Conservation (phyloP, 2,329 filamentous ascomycete species). For the Penicillium janthinellum region DNA sequence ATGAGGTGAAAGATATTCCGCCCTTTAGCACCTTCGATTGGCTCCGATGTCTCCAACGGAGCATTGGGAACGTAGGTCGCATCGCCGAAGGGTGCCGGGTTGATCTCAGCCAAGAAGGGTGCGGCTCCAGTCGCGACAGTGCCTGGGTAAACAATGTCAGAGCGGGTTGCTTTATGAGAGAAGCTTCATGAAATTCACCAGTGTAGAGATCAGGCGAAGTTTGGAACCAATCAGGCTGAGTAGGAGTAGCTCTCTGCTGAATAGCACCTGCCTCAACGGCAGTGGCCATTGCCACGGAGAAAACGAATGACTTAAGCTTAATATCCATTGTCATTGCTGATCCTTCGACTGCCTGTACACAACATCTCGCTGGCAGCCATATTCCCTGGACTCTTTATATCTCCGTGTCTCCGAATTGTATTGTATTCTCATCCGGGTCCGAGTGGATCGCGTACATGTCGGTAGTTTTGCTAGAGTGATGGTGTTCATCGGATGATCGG, state of each 20-base stretch:
- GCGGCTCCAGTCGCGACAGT: slow-evolving; percentile 61
- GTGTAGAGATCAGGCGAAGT: slow-evolving; percentile 14
- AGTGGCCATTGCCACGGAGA: slow-evolving; percentile 5
- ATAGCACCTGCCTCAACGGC: slow-evolving; percentile 6
- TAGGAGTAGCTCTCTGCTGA: slow-evolving; percentile 5
- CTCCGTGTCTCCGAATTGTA: not conserved
- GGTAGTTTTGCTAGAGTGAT: not conserved
- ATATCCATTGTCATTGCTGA: slow-evolving; percentile 1
- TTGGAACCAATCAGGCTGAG: slow-evolving; percentile 16
- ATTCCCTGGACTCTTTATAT: not conserved
- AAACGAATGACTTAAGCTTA: not conserved
- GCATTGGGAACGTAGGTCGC: slow-evolving; percentile 67
- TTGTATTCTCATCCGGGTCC: not conserved
- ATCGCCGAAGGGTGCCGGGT: slow-evolving; percentile 64
- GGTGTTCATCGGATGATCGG: not conserved
- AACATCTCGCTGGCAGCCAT: not conserved
- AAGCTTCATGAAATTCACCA: slow-evolving; percentile 2
- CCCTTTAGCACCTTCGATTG: slow-evolving; percentile 63
- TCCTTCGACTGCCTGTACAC: not conserved
- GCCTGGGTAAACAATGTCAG: slow-evolving; percentile 1
- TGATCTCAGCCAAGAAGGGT: slow-evolving; percentile 72
- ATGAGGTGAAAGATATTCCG: slow-evolving; percentile 70
- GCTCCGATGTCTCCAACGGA: slow-evolving; percentile 70
- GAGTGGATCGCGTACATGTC: not conserved
- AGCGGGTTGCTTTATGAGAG: not conserved